Conservation (phyloP, 441 rosid species). For the Melastoma candidum region DNA sequence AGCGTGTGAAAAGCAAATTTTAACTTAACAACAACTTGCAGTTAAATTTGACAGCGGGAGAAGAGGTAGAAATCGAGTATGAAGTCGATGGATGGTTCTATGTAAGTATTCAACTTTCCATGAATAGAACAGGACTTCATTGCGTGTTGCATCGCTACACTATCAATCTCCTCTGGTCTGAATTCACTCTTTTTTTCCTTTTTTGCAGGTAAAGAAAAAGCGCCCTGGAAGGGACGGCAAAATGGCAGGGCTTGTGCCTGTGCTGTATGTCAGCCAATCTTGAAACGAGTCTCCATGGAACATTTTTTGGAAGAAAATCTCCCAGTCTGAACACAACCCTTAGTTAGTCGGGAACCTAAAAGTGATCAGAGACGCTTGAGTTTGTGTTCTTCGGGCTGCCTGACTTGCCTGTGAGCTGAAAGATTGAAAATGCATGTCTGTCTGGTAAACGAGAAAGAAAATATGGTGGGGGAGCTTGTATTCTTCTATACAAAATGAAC, state of each 20-base stretch:
- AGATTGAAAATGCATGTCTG: too few relatives aligned
- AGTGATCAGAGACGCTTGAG: too few relatives aligned
- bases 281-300: slow-evolving; percentile 14
- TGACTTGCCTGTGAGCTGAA: too few relatives aligned
- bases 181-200: background rate
- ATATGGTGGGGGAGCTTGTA: too few relatives aligned
- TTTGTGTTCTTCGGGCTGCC: too few relatives aligned
- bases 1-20: background rate
- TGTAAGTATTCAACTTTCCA: slow-evolving; percentile 35
- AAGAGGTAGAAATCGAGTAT: slow-evolving; percentile 84
- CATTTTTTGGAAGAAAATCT: too few relatives aligned
- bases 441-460: too few relatives aligned
- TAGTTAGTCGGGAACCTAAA: too few relatives aligned
- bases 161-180: too few relatives aligned
- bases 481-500: too few relatives aligned
- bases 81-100: slow-evolving; percentile 99
- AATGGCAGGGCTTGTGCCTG: slow-evolving; percentile 97
- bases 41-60: slow-evolving; percentile 89
- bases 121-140: too few relatives aligned
- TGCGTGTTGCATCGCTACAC: background rate
- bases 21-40: slow-evolving; percentile 32
- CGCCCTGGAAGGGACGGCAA: slow-evolving; percentile 98
- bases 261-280: slow-evolving; percentile 75
- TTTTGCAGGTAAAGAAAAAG: slow-evolving; percentile 82
- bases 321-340: too few relatives aligned